These are phyloP conservation scores for Glebionis coronaria DNA, from an alignment of 129 eudicot species.

Conservation along the genomic window DNA sequence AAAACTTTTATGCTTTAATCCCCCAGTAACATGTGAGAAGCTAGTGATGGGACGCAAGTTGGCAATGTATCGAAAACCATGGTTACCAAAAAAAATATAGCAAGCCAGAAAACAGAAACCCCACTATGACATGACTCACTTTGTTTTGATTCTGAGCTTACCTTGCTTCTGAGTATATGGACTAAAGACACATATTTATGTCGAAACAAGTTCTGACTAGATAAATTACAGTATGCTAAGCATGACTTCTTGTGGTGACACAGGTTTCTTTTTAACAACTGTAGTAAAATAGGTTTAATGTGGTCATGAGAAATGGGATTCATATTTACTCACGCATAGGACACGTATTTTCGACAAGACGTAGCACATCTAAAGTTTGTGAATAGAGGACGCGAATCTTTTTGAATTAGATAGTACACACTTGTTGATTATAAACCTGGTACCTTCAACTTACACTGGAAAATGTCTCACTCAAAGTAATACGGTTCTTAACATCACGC, in stretches of 20 bases:
- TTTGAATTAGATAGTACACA: neutral
- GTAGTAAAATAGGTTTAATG: neutral
- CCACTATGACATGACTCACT: too few relatives aligned
- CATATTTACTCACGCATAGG: neutral
- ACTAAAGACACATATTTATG: constrained; percentile 1
- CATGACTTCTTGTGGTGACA: neutral
- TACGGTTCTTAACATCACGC: neutral
- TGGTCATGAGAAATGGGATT: constrained; percentile 1
- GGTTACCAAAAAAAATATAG: too few relatives aligned
- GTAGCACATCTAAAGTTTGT: neutral
- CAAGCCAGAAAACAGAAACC: neutral
- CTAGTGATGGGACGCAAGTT: too few relatives aligned
- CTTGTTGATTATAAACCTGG: neutral
- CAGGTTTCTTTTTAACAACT: too few relatives aligned
- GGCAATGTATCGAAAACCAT: too few relatives aligned
- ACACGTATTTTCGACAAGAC: neutral
- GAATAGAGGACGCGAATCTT: neutral
- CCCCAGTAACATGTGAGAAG: too few relatives aligned
- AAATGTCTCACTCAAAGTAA: neutral
- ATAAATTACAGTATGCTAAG: neutral
- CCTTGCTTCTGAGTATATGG: neutral
- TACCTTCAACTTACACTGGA: neutral
- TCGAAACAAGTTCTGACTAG: constrained; percentile 3
- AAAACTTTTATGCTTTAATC: too few relatives aligned
- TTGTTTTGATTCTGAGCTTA: too few relatives aligned